phyloP scores from a whole-genome alignment of 768 basidiomycete genomes.

The Pisolithus sp. region DNA sequence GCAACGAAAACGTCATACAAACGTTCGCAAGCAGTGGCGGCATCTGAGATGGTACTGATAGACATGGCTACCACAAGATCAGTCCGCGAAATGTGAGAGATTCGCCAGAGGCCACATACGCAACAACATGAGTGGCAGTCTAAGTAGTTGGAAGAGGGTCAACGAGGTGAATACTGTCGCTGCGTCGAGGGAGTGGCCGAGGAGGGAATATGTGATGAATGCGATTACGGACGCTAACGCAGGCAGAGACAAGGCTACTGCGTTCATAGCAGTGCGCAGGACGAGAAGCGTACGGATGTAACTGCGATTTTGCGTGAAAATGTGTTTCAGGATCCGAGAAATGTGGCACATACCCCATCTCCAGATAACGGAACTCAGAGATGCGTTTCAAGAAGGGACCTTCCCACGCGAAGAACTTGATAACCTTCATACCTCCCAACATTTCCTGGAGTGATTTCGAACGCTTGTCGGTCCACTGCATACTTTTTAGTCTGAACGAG shows the following conservation, averaged over 20 bases:
- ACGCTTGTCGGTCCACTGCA: slow-evolving; percentile 88
- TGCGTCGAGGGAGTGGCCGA: slow-evolving; percentile 63
- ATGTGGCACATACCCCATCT: slow-evolving; percentile 46
- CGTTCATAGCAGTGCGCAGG: slow-evolving; percentile 59
- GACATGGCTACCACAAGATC: slow-evolving; percentile 44
- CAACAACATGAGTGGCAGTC: slow-evolving; percentile 74
- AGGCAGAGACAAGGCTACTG: slow-evolving; percentile 67
- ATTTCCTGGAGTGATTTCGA: slow-evolving; percentile 88
- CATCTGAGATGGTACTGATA: slow-evolving; percentile 78
- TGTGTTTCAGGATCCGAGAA: slow-evolving; percentile 3
- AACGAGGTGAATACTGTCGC: slow-evolving; percentile 79
- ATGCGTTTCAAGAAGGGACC: slow-evolving; percentile 71
- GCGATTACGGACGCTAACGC: slow-evolving; percentile 72
- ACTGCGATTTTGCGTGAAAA: slow-evolving; percentile 23
- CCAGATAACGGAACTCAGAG: slow-evolving; percentile 59
- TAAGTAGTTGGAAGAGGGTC: slow-evolving; percentile 76
- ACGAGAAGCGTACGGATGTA: slow-evolving; percentile 63
- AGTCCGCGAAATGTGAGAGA: slow-evolving; percentile 5
- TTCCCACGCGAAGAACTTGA: slow-evolving; percentile 93
- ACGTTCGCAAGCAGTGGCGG: slow-evolving; percentile 70
- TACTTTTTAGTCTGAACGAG: slow-evolving; percentile 59
- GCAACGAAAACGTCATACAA: slow-evolving; percentile 80
- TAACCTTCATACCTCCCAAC: slow-evolving; percentile 81
- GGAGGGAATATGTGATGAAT: slow-evolving; percentile 69
- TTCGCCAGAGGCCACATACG: slow-evolving; percentile 25